Base-by-base conservation (phyloP, 148 eudicot species). In the Nepenthes mirabilis region DNA sequence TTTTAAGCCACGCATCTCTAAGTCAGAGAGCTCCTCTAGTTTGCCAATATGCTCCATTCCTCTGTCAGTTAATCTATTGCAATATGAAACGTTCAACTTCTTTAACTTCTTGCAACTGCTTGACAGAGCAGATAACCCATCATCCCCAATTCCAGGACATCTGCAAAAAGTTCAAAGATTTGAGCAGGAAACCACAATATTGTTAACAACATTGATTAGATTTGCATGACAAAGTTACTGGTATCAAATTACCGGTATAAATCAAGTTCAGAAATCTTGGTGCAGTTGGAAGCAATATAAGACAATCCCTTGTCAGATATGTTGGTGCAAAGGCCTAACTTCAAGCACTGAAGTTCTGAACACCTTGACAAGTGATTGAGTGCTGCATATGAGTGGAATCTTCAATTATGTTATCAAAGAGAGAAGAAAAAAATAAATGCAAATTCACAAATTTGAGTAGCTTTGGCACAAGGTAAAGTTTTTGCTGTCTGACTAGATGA, bases 1-100 rank as follows among this genome's bases (percentile, higher is more conserved):
- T 63, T n/a, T 48, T 61, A 88, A 70, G 13, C 74, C 60, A 34
- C 96, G 86, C 86, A 88, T 65, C 56, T 88, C 96, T 32, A 88
- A 76, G 40, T 75, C 83, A 10, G 67, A 60, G 13, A 88, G 77
- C 57, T 82, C 87, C 66, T 70, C 75, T 33, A 88, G 47, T 34
- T 58, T 69, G 52, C 88, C 75, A 2, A 88, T 70, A 66, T 62
- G 73, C 55, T 70, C 81, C 68, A 88, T 68, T 56, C 91, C 96
- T 62, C 32, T 72, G 57, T 88, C 89, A 34, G 89, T 88, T 50
- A 85, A 57, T 14, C 72, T 49, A 69, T 13, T 63, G 77, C 96
- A 88, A 62, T 88, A 85, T 45, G 83, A 85, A 62, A 88, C 73
- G 61, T 79, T 85, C 36, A 88, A 76, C 69, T 71, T 81, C 74